Evolutionary conservation across 2,329 filamentous ascomycete genomes (phyloP), one percentile per base, ranked within the genome.

Genomic region (Trematosphaeria pertusa): DNA sequence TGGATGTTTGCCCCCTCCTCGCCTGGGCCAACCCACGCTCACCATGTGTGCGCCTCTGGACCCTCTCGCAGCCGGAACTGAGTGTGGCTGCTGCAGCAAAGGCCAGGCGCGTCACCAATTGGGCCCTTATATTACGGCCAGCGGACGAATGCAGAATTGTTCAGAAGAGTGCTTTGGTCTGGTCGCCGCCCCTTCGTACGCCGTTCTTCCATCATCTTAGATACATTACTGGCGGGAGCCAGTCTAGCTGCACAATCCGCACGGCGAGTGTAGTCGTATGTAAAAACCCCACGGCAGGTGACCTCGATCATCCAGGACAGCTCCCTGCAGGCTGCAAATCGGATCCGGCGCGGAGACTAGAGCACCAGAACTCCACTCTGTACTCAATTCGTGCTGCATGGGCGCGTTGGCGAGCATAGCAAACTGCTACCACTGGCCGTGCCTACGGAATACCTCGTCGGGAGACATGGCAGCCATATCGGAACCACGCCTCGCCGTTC

Each of bases 311-410:
- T 54, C 55, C 54, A 54, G 52, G 42, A 43, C 32, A 51, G 34
- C 43, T 52, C 54, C 55, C 49, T 60, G 59, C 53, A 52, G 46
- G 46, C 56, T 54, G 55, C 49, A 38, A 43, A 42, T 37, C 42
- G 44, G 43, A 46, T 51, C 43, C 44, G 43, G 54, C 39, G 51
- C 46, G 42, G 49, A 50, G 49, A 52, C n/a, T n/a, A n/a, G n/a
- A n/a, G n/a, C n/a, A n/a, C n/a, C n/a, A n/a, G n/a, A n/a, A n/a
- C n/a, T n/a, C 53, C 55, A 46, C 50, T 33, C 37, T 55, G 50
- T 61, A 46, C 54, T 48, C 55, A 45, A 42, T 21, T 49, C 20
- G 52, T 65, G 59, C 57, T 65, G n/a, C n/a, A n/a, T n/a, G n/a
- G n/a, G n/a, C n/a, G 55, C 54, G 58, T 53, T 66, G 63, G 56